Conservation (phyloP, 2,329 filamentous ascomycete species). For the Sporothrix schenckii region DNA sequence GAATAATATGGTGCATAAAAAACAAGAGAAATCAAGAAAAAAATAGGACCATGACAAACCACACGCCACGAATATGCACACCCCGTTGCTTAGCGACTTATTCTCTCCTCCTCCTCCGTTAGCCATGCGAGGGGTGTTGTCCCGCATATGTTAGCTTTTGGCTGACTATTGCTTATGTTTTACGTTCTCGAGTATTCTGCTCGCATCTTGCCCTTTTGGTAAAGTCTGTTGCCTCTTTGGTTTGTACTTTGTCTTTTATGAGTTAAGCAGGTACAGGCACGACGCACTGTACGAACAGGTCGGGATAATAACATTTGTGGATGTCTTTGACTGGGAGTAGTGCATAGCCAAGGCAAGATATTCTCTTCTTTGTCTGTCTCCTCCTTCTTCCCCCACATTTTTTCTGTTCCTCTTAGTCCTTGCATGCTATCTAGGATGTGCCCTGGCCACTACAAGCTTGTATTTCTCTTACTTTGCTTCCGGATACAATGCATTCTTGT, state of each 20-base stretch:
- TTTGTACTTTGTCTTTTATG: not conserved
- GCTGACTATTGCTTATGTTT: constrained; percentile 17
- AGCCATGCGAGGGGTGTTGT: constrained; percentile 21
- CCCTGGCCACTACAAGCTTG: not conserved
- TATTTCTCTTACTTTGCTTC: not conserved
- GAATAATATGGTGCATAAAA: not conserved
- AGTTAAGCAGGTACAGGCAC: not conserved
- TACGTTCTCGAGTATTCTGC: not conserved
- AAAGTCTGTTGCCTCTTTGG: constrained; percentile 3
- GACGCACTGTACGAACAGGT: too few relatives aligned
- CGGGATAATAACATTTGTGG: not conserved
- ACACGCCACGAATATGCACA: not conserved
- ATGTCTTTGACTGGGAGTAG: too few relatives aligned
- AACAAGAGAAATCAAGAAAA: not conserved
- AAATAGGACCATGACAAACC: not conserved
- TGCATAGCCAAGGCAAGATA: too few relatives aligned
- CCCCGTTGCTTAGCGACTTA: not conserved
- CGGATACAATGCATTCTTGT: not conserved
- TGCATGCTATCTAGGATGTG: not conserved
- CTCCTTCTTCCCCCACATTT: not conserved
- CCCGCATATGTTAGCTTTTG: constrained; percentile 2
- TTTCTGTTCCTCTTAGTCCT: not conserved
- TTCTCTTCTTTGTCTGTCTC: not conserved
- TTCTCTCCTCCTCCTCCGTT: not conserved
- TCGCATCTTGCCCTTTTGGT: not conserved